Evolutionary conservation across 2,329 filamentous ascomycete genomes (phyloP), one percentile per base, ranked within the genome.

Genomic region (Penicillium olsonii): DNA sequence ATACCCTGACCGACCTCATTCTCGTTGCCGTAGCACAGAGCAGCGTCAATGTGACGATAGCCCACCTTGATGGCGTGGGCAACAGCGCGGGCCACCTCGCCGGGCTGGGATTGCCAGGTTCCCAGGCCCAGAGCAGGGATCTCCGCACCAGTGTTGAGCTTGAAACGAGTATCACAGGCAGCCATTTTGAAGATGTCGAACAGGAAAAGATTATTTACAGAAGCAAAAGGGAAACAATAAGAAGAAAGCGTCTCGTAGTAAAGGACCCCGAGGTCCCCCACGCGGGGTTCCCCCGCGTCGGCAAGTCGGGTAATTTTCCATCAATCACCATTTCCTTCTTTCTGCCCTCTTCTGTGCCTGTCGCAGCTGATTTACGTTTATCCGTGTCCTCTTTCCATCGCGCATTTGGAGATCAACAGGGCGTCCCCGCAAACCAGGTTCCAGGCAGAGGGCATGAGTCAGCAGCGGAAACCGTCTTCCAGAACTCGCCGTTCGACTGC

Each of bases 1-100:
- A 95, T 80, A 9, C 87, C 90, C 66, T 85, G 76, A 55, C 90
- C 90, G 14, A 95, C 90, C 69, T 92, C 88, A 40, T 87, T 81
- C 73, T 95, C 90, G 69, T 95, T 74, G 19, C 62, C 58, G 53
- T 74, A 74, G 60, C 65, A 67, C 40, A 66, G 62, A 1, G 71
- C 71, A 6, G 59, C 59, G 39, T 74, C 71, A 48, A 74, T 72
- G 59, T 74, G 71, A 31, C 71, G 63, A 57, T 75, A 75, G 20
- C 72, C 72, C 2, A 61, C 58, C 31, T 62, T 60, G 48, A 87
- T 76, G 37, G 85, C 84, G 54, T 78, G 76, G 40, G 76, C 71
- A 31, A 87, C 84, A 24, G 84, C 84, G 1, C 71, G 68, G 44
- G 78, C 73, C 46, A 87, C 82, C 63, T 84, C 75, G 37, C 82